Percentiles rank a stretch among this genome's conserved stretches.
Evolutionary conservation across 2,329 filamentous ascomycete species (phyloP).

Genomic region (Neonectria faginata): DNA sequence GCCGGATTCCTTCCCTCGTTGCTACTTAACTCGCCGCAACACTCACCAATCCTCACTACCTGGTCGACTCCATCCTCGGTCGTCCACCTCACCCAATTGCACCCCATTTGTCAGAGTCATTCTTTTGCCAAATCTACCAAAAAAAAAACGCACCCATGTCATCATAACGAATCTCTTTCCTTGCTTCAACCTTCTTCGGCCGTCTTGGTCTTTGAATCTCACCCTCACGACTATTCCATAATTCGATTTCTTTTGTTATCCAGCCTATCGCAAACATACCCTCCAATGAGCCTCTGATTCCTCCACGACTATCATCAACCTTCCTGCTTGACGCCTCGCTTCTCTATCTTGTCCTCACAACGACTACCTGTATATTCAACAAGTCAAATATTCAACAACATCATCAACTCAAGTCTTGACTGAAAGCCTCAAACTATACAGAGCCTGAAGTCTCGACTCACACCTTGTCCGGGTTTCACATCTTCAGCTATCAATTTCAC

Average conservation of each 20-base stretch:
- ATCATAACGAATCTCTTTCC: constrained; percentile 57
- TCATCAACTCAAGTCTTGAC: constrained; percentile 35
- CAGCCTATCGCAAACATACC: constrained; percentile 46
- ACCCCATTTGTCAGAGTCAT: constrained; percentile 44
- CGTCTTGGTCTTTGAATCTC: constrained; percentile 46
- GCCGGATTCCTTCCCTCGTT: constrained; percentile 31
- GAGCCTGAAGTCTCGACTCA: constrained; percentile 29
- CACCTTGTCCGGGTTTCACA: constrained; percentile 13
- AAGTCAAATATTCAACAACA: constrained; percentile 38
- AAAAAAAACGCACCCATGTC: constrained; percentile 56
- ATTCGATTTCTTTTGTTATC: constrained; percentile 52
- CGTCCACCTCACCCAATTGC: constrained; percentile 33
- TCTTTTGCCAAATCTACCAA: constrained; percentile 44
- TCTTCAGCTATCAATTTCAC: constrained; percentile 23
- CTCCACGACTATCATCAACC: constrained; percentile 46
- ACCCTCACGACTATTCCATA: constrained; percentile 49
- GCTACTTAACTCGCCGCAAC: constrained; percentile 17
- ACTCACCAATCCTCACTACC: constrained; percentile 22
- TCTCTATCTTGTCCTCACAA: constrained; percentile 40
- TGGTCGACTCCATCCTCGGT: constrained; percentile 48
- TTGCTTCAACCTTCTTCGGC: constrained; percentile 49
- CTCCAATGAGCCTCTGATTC: constrained; percentile 59
- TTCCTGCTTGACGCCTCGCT: constrained; percentile 40
- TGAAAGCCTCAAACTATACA: constrained; percentile 31
- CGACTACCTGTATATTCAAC: constrained; percentile 51